Base-by-base conservation (phyloP, 2,329 filamentous ascomycete species). In the Immersiporthe knoxdaviesiana region DNA sequence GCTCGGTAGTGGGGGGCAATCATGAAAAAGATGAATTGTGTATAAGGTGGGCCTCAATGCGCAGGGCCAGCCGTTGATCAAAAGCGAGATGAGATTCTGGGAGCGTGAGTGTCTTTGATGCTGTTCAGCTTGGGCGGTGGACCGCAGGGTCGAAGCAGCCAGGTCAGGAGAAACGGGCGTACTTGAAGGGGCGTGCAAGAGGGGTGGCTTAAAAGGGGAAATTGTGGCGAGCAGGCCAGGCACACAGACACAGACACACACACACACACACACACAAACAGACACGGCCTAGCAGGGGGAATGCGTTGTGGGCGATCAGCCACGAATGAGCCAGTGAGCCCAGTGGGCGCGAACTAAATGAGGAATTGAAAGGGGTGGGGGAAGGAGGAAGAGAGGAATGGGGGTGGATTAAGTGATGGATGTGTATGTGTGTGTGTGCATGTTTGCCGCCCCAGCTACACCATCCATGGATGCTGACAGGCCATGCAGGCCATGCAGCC, bases 171-270 rank as follows among this genome's bases (percentile, higher is more conserved):
- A 30, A 21, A n/a, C 61, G 47, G 41, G 30, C 39, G 21, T 27
- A 30, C 37, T 41, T 14, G 61, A 52, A 30, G 47, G 41, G 61
- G 52, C 2, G 52, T 56, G 52, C 52, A 30, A 56, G 30, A 30
- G 18, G 39, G 58, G 59, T 41, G 65, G 65, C 56, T 62, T 37
- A 61, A 66, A 66, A 35, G 41, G 65, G 44, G 65, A 67, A 35
- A 3, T 30, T 54, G 65, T 67, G 65, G 65, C 65, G 58, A 62
- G 27, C 32, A 59, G 30, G 47, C 35, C 44, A 65, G 32, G 63
- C 63, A 56, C 41, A 35, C 24, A 47, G 5, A 47, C 44, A 56
- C n/a, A 35, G 50, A 65, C n/a, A 50, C 63, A 56, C 41, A 24
- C 35, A 12, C 37, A 10, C 62, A 35, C 24, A 47, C 21, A 47